Evolutionary conservation across 768 basidiomycete species (phyloP).

Genomic region (Pisolithus microcarpus): DNA sequence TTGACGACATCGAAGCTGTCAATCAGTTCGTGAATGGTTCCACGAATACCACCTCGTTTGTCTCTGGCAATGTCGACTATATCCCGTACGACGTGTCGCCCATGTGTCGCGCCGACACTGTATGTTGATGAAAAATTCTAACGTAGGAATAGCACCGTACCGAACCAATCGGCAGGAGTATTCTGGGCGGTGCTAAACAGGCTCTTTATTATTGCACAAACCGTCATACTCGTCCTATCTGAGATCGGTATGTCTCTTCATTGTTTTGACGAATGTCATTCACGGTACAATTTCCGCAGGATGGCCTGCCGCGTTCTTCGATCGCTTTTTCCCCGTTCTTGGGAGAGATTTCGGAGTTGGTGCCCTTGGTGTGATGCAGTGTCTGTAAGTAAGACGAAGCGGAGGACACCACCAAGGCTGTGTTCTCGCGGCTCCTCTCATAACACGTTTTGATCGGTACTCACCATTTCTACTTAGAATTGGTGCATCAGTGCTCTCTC

Average conservation of each 20-base stretch:
- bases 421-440: background rate
- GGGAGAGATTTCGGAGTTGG: conserved; percentile 82
- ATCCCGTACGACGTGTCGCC: conserved; percentile 49
- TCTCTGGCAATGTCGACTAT: conserved; percentile 63
- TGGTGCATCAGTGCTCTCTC: conserved; percentile 64
- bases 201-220: conserved; percentile 78
- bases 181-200: conserved; percentile 89
- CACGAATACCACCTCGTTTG: conserved; percentile 32
- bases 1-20: conserved; percentile 68
- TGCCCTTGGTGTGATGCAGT: conserved; percentile 81
- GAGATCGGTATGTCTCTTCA: conserved; percentile 31
- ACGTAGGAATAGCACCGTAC: conserved; percentile 70
- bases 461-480: conserved; percentile 32
- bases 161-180: conserved; percentile 84
- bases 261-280: too few relatives aligned
- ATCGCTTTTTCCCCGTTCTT: conserved; percentile 87
- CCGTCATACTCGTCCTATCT: conserved; percentile 56
- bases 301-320: conserved; percentile 75
- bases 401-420: background rate
- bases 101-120: background rate
- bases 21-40: conserved; percentile 47
- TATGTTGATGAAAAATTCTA: background rate
- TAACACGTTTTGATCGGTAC: too few relatives aligned
- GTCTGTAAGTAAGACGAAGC: conserved; percentile 47
- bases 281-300: conserved; percentile 22